These are phyloP conservation scores for Penicillium rolfsii DNA, from an alignment of 2,329 filamentous ascomycete genomes.

Conservation along the genomic window DNA sequence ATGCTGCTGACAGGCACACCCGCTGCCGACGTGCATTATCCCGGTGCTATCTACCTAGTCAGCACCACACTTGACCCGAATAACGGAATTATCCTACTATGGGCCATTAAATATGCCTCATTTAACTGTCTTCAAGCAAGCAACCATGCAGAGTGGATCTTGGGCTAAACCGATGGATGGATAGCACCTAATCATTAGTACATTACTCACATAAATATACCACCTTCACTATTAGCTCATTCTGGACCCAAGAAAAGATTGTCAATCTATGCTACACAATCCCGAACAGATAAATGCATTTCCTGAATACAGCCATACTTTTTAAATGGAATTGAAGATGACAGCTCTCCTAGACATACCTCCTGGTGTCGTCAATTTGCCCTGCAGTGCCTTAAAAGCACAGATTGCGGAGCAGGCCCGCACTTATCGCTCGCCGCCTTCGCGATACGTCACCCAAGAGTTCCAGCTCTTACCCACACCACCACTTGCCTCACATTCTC, in stretches of 20 bases:
- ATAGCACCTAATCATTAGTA: too few species aligned
- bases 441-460: constrained; percentile 36
- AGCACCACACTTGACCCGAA: neutral
- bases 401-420: constrained; percentile 12
- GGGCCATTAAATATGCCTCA: too few species aligned
- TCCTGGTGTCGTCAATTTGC: neutral
- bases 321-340: too few species aligned
- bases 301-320: neutral
- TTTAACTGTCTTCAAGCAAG: neutral
- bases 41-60: neutral
- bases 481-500: neutral
- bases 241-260: neutral
- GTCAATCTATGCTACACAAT: neutral
- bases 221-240: neutral
- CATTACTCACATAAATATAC: neutral
- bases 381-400: neutral
- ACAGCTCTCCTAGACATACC: neutral
- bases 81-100: neutral
- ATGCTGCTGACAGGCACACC: neutral
- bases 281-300: neutral
- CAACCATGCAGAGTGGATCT: neutral
- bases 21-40: neutral
- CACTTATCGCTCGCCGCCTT: constrained; percentile 33
- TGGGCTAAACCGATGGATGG: too few species aligned
- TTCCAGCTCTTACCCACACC: constrained; percentile 19